phyloP scores from a whole-genome alignment of 495 filamentous ascomycete species.

The Geoglossum glabrum region DNA sequence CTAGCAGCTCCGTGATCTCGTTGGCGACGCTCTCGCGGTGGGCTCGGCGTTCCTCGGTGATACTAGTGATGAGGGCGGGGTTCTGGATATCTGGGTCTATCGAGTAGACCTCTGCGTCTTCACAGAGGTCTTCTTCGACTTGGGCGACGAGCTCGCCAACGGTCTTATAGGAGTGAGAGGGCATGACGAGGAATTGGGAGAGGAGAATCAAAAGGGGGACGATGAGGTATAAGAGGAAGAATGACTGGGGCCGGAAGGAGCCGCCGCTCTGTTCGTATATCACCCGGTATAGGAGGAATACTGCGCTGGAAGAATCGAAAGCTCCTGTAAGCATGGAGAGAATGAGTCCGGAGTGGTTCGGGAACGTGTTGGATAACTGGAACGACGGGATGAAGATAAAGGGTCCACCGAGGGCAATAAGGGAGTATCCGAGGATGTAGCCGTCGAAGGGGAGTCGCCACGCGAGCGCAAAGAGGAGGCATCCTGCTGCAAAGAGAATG shows the following conservation, averaged over 20 bases:
- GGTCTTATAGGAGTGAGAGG: constrained; percentile 66
- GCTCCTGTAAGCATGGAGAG: constrained; percentile 71
- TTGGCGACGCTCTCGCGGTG: constrained; percentile 47
- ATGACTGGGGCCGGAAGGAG: constrained; percentile 39
- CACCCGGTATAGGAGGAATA: constrained; percentile 72
- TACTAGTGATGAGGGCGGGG: background rate
- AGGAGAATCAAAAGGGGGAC: constrained; percentile 52
- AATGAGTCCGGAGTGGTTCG: constrained; percentile 65
- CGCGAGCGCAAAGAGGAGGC: constrained; percentile 51
- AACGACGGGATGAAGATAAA: constrained; percentile 85
- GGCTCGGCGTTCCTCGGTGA: constrained; percentile 34
- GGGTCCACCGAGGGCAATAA: constrained; percentile 67
- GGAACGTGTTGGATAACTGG: constrained; percentile 85
- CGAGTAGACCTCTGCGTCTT: constrained; percentile 19
- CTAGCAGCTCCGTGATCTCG: constrained; percentile 57
- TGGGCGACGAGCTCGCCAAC: constrained; percentile 61
- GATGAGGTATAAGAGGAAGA: constrained; percentile 59
- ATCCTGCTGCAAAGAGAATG: constrained; percentile 45
- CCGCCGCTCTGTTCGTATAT: constrained; percentile 43
- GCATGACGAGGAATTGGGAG: constrained; percentile 58
- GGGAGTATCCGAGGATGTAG: constrained; percentile 60
- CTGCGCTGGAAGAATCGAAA: constrained; percentile 73
- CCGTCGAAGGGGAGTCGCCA: constrained; percentile 42
- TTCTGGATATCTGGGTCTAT: constrained; percentile 23
- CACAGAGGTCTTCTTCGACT: constrained; percentile 30